Conservation (phyloP, 768 basidiomycete species). For the Suillus cothurnatus region DNA sequence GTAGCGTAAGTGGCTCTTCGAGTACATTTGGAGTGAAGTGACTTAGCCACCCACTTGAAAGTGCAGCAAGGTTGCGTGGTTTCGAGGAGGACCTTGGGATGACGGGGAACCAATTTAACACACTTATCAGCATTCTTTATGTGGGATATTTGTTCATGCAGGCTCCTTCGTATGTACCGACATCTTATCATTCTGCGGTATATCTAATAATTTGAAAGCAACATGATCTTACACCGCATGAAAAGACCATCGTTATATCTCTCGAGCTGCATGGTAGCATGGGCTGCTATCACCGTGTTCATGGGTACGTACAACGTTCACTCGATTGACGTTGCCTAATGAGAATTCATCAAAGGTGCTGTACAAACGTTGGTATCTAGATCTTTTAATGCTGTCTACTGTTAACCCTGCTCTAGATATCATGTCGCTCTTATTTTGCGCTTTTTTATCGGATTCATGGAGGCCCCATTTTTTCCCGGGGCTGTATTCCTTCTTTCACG, state of each 20-base stretch:
- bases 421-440: slow-evolving; percentile 59
- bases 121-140: slow-evolving; percentile 65
- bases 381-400: neutral
- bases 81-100: slow-evolving; percentile 69
- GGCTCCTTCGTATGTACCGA: slow-evolving; percentile 58
- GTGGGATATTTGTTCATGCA: slow-evolving; percentile 77
- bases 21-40: neutral
- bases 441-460: slow-evolving; percentile 75
- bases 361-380: slow-evolving; percentile 33
- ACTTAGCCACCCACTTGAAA: slow-evolving; percentile 22
- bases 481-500: slow-evolving; percentile 66
- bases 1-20: slow-evolving; percentile 44
- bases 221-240: slow-evolving; percentile 66
- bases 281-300: slow-evolving; percentile 61
- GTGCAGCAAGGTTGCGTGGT: slow-evolving; percentile 70
- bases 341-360: slow-evolving; percentile 27
- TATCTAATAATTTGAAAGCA: slow-evolving; percentile 41
- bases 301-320: slow-evolving; percentile 40
- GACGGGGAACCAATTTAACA: slow-evolving; percentile 63
- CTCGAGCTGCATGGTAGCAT: slow-evolving; percentile 62
- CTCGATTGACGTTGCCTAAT: slow-evolving; percentile 3
- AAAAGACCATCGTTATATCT: slow-evolving; percentile 68
- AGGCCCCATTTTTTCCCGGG: slow-evolving; percentile 69
- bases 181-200: neutral
- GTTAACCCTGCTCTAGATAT: slow-evolving; percentile 42